phyloP scores from a whole-genome alignment of 768 basidiomycete genomes.

The Lentinula sp. region DNA sequence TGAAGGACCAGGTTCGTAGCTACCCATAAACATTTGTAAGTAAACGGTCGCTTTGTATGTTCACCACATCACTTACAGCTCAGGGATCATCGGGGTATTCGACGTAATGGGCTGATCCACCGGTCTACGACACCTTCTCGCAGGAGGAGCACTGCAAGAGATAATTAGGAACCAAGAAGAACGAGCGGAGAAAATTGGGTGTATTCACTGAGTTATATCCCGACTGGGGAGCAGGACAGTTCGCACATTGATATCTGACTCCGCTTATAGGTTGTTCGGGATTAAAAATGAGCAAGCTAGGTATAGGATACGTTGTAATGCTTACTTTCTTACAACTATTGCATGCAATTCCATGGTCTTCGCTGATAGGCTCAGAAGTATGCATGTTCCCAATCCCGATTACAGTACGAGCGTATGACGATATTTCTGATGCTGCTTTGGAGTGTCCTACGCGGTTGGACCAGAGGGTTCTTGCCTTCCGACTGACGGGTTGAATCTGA shows the following conservation, averaged over 20 bases:
- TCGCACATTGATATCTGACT: constrained; percentile 82
- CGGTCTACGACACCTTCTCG: constrained; percentile 73
- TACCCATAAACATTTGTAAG: constrained; percentile 2
- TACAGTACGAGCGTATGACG: constrained; percentile 57
- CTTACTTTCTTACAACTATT: constrained; percentile 55
- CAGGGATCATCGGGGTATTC: constrained; percentile 57
- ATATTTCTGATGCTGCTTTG: constrained; percentile 41
- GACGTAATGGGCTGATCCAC: constrained; percentile 58
- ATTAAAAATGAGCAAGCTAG: not conserved
- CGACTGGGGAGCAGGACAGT: constrained; percentile 71
- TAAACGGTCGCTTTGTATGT: not conserved
- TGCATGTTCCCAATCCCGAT: constrained; percentile 44
- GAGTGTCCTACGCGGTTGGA: constrained; percentile 40
- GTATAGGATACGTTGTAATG: not conserved
- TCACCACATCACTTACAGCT: constrained; percentile 44
- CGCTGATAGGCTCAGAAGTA: constrained; percentile 23
- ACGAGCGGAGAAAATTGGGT: not conserved
- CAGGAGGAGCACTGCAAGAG: constrained; percentile 66
- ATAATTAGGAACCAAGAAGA: not conserved
- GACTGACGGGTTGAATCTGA: constrained; percentile 62
- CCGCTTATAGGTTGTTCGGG: constrained; percentile 62
- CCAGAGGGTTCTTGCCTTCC: constrained; percentile 72
- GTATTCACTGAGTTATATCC: constrained; percentile 67
- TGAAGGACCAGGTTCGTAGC: constrained; percentile 21
- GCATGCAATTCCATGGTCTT: constrained; percentile 58